phyloP scores from a whole-genome alignment of 2,329 filamentous ascomycete genomes.

The Aspergillus awamori region DNA sequence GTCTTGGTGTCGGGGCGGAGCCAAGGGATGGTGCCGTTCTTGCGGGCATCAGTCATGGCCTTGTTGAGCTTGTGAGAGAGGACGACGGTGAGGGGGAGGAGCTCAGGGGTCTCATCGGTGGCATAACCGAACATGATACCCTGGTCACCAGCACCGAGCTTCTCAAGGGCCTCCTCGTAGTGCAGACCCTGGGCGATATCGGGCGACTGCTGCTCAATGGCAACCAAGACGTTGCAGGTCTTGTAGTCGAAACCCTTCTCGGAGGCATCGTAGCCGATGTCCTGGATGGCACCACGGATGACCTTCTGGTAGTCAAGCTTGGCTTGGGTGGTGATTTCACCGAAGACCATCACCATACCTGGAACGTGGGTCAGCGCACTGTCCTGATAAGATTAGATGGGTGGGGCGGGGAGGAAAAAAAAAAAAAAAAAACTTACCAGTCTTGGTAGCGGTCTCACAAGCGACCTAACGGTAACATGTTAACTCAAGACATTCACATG shows the following conservation, averaged over 20 bases:
- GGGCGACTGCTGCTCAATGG: slow-evolving; percentile 98
- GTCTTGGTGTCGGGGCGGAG: slow-evolving; percentile 99
- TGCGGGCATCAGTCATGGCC: slow-evolving; percentile 87
- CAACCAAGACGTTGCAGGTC: slow-evolving; percentile 97
- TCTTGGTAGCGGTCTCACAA: slow-evolving; percentile 99
- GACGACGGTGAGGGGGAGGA: slow-evolving; percentile 90
- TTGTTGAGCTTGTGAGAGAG: slow-evolving; percentile 97
- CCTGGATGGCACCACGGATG: slow-evolving; percentile 92
- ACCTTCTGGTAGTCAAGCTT: slow-evolving; percentile 97
- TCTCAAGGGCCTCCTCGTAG: slow-evolving; percentile 95
- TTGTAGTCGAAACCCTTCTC: slow-evolving; percentile 99
- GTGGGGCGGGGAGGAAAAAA: neutral
- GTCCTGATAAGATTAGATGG: slow-evolving; percentile 19
- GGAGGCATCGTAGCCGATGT: slow-evolving; percentile 97
- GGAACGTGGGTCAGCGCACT: slow-evolving; percentile 14
- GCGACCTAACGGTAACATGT: slow-evolving; percentile 60
- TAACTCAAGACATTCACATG: slow-evolving; percentile 15
- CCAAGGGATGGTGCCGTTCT: slow-evolving; percentile 87
- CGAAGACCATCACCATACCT: slow-evolving; percentile 95
- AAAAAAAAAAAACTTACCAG: slow-evolving; percentile 60
- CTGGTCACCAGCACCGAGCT: slow-evolving; percentile 98
- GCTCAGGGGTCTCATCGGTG: slow-evolving; percentile 97
- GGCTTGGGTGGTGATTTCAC: slow-evolving; percentile 98
- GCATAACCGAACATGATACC: slow-evolving; percentile 99
- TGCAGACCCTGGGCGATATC: slow-evolving; percentile 99